Evolutionary conservation across 768 basidiomycete genomes (phyloP), one percentile per base, ranked within the genome.

Genomic region (Piloderma croceum): DNA sequence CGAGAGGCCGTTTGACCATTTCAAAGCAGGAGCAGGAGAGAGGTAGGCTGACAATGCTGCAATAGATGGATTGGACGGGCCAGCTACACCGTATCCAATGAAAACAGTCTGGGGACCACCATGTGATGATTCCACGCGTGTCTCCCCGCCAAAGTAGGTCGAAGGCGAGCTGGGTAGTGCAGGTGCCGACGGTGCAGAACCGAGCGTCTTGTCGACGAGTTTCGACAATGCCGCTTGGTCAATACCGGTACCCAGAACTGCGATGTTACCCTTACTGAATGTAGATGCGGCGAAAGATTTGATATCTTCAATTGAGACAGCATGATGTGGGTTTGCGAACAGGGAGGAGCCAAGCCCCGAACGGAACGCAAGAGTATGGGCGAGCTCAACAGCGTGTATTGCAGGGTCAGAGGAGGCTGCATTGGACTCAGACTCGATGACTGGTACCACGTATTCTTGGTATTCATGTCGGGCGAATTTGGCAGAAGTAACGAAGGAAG

Each of bases 291-390:
- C 90, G 53, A 76, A 92, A 2, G 74, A 64, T 57, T 82, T 80
- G 53, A 94, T 74, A 49, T 90, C 83, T 10, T 73, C 74, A 17
- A 74, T 71, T 35, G 79, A 74, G 51, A 88, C 62, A 49, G 73
- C 64, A 44, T 66, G 66, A 56, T 87, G 80, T 12, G 77, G 69
- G n/a, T 82, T 69, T 15, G 91, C 84, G 64, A 89, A 90, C 45
- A 97, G 76, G 18, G 93, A 84, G 50, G 85, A 75, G 52, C 94
- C 94, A 53, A 98, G 90, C 12, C 94, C 94, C 31, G 71, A 73
- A 56, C 93, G 90, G 86, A 98, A 99, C 32, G 94, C 93, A 43
- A 93, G 70, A 32, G 76, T 63, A 60, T 98, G 94, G 4, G 91
- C 92, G 25, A 83, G 68, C 56, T 99, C 94, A 42, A 98, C 47